Base-by-base conservation (phyloP, 768 basidiomycete species). In the Xerocomellus dryophilus region DNA sequence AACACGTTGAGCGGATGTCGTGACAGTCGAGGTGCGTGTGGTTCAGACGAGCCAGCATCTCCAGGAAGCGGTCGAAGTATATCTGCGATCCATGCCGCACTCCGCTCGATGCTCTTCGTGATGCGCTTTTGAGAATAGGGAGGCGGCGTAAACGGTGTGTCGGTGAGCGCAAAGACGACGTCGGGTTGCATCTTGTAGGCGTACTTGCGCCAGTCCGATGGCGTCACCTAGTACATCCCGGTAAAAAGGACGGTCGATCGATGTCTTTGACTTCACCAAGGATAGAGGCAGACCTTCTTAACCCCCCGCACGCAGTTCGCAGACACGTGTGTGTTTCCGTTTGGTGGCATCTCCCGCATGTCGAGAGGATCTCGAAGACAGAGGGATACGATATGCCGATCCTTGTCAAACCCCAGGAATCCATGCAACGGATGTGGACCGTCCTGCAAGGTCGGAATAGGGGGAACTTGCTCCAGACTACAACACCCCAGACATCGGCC, bases 81-180 rank as follows among this genome's bases (percentile, higher is more conserved):
- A 32, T 78, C 73, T 0, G 76, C 69, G 0, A 92, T 69, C 91
- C 91, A 93, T 1, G 77, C 69, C 0, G 74, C 64, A 3, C 83
- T 84, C 25, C 90, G 78, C 41, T 90, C 86, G 48, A 91, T 78
- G 62, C 85, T 85, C 65, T 91, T 93, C 25, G 80, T 84, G 6
- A 85, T 68, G 3, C 91, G 82, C 58, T 88, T 92, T 63, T 93
- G 91, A 4, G 90, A 91, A 56, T 82, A 79, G 0, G 86, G 82
- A 0, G 82, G 78, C 4, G 73, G 57, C 0, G 86, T 86, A 64
- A 81, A 83, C 0, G 89, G 87, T 0, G 75, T 82, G 53, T 93
- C 90, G 2, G 81, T 76, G 15, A 93, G 75, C 0, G 90, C 83
- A 46, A 89, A 75, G 12, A 88, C 81, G 15, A 92, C 53, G 59